Percentiles rank a stretch among this genome's conserved stretches.
Evolutionary conservation across 2,329 filamentous ascomycete genomes (phyloP).

Genomic region (Fusarium anguioides): DNA sequence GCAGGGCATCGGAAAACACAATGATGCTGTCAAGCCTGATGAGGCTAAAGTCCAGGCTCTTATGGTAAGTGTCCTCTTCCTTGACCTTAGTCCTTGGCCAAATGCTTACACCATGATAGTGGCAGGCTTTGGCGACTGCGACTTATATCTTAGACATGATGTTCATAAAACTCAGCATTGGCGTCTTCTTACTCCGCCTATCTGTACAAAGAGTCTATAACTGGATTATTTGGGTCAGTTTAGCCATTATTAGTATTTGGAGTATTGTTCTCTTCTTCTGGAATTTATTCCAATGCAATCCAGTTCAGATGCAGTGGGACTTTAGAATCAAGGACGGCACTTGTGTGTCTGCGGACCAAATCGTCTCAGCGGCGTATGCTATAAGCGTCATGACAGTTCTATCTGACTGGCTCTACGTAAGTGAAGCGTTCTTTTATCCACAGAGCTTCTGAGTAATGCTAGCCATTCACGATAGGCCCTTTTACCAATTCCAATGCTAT

Average conservation of each 20-base stretch:
- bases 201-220: constrained; percentile 59
- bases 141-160: constrained; percentile 66
- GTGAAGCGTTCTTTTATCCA: constrained; percentile 17
- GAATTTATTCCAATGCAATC: constrained; percentile 63
- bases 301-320: constrained; percentile 64
- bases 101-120: constrained; percentile 49
- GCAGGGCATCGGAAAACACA: constrained; percentile 60
- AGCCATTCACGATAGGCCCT: constrained; percentile 53
- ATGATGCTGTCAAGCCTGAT: constrained; percentile 55
- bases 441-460: neutral
- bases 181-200: constrained; percentile 62
- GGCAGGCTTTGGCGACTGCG: constrained; percentile 62
- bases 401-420: constrained; percentile 65
- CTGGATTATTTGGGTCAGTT: constrained; percentile 59
- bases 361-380: constrained; percentile 62
- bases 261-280: constrained; percentile 62
- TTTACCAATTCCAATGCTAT: constrained; percentile 65
- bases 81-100: neutral
- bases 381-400: constrained; percentile 64
- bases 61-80: constrained; percentile 51
- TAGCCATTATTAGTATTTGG: constrained; percentile 60
- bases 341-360: constrained; percentile 57
- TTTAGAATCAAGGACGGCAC: constrained; percentile 56
- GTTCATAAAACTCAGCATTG: constrained; percentile 67
- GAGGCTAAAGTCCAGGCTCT: constrained; percentile 57